Conservation (phyloP, 108 stramenopile species). For the Seminavis robusta region DNA sequence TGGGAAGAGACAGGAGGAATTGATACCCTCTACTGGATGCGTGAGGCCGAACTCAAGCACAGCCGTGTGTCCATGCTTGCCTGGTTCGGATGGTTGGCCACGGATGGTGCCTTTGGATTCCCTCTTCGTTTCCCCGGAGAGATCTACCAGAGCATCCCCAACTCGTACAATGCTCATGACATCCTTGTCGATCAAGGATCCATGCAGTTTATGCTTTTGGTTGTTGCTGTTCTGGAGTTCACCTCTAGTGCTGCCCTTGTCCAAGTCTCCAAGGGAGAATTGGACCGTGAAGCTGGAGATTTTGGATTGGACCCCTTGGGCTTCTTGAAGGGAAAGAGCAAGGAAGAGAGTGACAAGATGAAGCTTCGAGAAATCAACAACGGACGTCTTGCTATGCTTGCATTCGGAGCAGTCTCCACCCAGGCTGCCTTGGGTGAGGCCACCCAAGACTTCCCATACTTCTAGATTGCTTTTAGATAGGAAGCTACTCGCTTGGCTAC, state of each 20-base stretch:
- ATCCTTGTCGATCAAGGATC: constrained; percentile 79
- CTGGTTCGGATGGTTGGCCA: constrained; percentile 85
- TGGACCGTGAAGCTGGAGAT: constrained; percentile 90
- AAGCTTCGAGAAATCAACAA: constrained; percentile 89
- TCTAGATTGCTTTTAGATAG: constrained; percentile 20
- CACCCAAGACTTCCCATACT: constrained; percentile 68
- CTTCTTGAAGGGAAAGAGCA: constrained; percentile 80
- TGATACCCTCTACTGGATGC: constrained; percentile 88
- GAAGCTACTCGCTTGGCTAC: background rate
- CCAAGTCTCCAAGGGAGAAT: constrained; percentile 88
- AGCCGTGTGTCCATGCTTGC: constrained; percentile 86
- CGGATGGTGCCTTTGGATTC: constrained; percentile 77
- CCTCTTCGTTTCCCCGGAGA: constrained; percentile 82
- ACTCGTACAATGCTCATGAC: constrained; percentile 78
- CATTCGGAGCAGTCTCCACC: constrained; percentile 92
- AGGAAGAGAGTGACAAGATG: constrained; percentile 67
- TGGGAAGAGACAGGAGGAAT: constrained; percentile 83
- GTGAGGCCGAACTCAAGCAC: constrained; percentile 89
- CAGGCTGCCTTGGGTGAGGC: constrained; percentile 83
- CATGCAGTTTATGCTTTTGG: constrained; percentile 73
- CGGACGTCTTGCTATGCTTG: constrained; percentile 95
- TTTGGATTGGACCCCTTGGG: constrained; percentile 79
- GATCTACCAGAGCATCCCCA: constrained; percentile 69
- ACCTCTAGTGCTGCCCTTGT: constrained; percentile 75
- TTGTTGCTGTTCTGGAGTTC: constrained; percentile 73